These are phyloP conservation scores for Metrosideros polymorpha DNA, from an alignment of 441 rosid genomes.

Conservation along the genomic window DNA sequence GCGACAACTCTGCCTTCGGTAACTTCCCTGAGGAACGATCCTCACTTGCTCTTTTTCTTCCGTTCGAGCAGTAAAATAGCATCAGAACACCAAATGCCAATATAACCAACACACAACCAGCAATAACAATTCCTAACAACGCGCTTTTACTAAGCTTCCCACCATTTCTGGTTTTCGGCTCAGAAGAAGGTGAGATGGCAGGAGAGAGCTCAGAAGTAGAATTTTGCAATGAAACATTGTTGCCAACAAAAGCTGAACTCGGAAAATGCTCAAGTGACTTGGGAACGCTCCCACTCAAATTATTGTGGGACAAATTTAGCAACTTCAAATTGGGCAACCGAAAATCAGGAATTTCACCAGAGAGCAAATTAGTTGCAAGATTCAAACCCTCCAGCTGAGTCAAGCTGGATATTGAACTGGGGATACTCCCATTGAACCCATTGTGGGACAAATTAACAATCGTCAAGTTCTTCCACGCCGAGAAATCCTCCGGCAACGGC, in stretches of 20 bases:
- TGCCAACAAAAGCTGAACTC: slow-evolving; percentile 44
- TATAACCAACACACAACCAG: slow-evolving; percentile 34
- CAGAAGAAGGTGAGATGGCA: slow-evolving; percentile 10
- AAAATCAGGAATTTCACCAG: slow-evolving; percentile 67
- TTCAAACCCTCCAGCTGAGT: slow-evolving; percentile 48
- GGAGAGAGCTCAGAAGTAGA: slow-evolving; percentile 25
- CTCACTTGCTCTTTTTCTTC: slow-evolving; percentile 28
- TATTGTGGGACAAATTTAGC: slow-evolving; percentile 53
- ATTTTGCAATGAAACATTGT: slow-evolving; percentile 19
- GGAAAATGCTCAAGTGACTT: slow-evolving; percentile 58
- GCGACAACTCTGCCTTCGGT: slow-evolving; percentile 2
- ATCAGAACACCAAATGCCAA: slow-evolving; percentile 42
- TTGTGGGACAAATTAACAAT: slow-evolving; percentile 69
- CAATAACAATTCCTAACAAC: slow-evolving; percentile 35
- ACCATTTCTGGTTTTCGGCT: slow-evolving; percentile 15
- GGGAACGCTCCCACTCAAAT: slow-evolving; percentile 52
- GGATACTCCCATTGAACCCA: slow-evolving; percentile 54
- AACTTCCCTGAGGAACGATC: slow-evolving; percentile 19
- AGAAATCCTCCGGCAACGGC: slow-evolving; percentile 53
- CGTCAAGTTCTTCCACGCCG: slow-evolving; percentile 63
- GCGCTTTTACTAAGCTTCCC: slow-evolving; percentile 40
- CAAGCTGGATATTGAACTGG: slow-evolving; percentile 40
- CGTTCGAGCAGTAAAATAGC: slow-evolving; percentile 32
- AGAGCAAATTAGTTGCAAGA: slow-evolving; percentile 69
- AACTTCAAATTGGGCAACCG: slow-evolving; percentile 38